Evolutionary conservation across 225 moss, liverwort and hornwort species (phyloP).

Genomic region (Pseudoscleropodium purum): DNA sequence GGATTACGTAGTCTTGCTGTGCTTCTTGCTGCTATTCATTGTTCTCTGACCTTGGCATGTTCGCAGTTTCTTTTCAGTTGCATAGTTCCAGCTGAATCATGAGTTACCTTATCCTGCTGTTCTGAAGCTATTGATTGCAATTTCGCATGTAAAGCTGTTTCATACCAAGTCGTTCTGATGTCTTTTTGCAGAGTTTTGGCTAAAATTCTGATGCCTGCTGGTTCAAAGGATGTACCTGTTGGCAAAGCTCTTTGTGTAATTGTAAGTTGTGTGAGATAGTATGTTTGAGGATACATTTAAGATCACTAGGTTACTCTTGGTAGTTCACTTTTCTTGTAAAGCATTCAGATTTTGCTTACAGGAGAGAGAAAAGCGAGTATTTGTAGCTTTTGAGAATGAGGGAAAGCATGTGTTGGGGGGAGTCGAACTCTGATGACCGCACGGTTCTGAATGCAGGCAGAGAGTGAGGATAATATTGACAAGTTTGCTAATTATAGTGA

Average conservation of each 20-base stretch:
- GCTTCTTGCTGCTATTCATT: background rate
- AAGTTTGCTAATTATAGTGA: conserved; percentile 48
- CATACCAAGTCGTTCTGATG: background rate
- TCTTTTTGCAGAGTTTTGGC: conserved; percentile 60
- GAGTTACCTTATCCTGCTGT: background rate
- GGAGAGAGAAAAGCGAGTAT: background rate
- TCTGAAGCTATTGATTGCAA: background rate
- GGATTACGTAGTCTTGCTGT: background rate
- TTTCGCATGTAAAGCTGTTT: background rate
- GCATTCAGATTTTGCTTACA: background rate
- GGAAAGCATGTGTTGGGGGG: background rate
- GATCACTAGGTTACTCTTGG: background rate
- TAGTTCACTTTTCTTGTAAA: background rate
- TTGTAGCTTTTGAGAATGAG: background rate
- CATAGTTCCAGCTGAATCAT: background rate
- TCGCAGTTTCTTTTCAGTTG: background rate
- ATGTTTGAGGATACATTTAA: background rate
- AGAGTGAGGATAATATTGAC: conserved; percentile 56
- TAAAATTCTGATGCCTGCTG: conserved; percentile 74
- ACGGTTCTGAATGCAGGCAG: conserved; percentile 46
- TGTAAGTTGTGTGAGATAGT: conserved; percentile 38
- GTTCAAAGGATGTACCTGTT: conserved; percentile 86
- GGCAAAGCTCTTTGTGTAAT: conserved; percentile 80
- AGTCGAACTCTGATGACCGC: background rate
- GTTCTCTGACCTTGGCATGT: background rate